These are phyloP conservation scores for Oidiodendron maius DNA, from an alignment of 495 filamentous ascomycete genomes.

Conservation along the genomic window DNA sequence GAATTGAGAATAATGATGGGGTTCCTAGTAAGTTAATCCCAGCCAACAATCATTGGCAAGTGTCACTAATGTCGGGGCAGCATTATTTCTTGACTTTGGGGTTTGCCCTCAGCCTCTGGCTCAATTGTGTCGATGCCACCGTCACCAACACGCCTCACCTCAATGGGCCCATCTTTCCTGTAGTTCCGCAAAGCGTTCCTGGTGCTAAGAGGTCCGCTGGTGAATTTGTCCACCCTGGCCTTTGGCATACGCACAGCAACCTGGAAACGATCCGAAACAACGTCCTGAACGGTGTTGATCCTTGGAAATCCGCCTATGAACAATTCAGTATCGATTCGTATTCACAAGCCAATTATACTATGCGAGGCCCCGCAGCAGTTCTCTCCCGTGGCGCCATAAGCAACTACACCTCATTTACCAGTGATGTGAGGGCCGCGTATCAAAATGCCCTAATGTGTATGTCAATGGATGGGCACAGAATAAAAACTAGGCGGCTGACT, in stretches of 20 bases:
- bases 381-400: conserved; percentile 24
- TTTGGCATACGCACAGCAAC: conserved; percentile 24
- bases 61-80: no score
- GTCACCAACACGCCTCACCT: no score
- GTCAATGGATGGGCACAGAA: no score
- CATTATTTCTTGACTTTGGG: no score
- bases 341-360: conserved; percentile 22
- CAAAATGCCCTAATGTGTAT: conserved; percentile 35
- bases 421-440: conserved; percentile 28
- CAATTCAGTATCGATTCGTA: conserved; percentile 19
- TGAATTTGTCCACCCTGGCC: conserved; percentile 25
- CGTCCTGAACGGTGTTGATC: conserved; percentile 16
- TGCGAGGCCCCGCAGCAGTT: conserved; percentile 25
- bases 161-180: conserved; percentile 18
- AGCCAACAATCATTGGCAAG: no score
- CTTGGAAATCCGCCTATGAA: conserved; percentile 19
- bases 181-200: conserved; percentile 11
- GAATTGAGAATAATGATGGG: no score
- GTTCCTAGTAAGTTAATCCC: no score
- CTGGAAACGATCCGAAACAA: conserved; percentile 22
- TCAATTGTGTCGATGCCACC: no score
- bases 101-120: no score
- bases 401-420: conserved; percentile 30
- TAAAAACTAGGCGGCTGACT: no score
- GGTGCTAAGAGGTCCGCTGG: conserved; percentile 18